Evolutionary conservation across 345 rosid species (phyloP).

Genomic region (Aquilaria sinensis): DNA sequence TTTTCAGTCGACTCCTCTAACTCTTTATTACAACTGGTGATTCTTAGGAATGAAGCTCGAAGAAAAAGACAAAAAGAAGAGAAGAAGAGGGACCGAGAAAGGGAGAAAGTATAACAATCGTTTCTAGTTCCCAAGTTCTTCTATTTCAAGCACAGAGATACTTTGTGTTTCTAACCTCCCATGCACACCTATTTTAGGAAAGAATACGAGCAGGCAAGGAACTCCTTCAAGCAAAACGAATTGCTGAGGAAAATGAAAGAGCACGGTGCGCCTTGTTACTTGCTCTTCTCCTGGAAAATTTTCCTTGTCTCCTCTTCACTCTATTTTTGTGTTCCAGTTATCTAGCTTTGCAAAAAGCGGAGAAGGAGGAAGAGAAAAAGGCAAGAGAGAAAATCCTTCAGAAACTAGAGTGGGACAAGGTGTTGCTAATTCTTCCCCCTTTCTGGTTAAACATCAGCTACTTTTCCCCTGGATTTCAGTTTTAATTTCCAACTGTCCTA

Average conservation of each 20-base stretch:
- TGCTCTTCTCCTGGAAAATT: slow-evolving; percentile 3
- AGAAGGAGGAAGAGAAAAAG: slow-evolving; percentile 55
- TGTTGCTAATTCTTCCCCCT: slow-evolving; percentile 10
- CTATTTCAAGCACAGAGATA: neutral
- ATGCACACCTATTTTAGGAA: slow-evolving; percentile 36
- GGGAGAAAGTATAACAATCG: slow-evolving; percentile 50
- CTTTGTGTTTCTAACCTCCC: slow-evolving; percentile 2
- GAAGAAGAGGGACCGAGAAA: slow-evolving; percentile 38
- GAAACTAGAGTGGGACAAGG: slow-evolving; percentile 78
- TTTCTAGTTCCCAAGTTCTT: neutral
- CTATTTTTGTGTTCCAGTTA: slow-evolving; percentile 27
- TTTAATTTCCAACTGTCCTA: neutral
- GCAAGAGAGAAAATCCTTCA: slow-evolving; percentile 59
- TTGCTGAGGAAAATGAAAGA: slow-evolving; percentile 68
- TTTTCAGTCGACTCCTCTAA: slow-evolving; percentile 1
- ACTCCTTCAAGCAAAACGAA: slow-evolving; percentile 43
- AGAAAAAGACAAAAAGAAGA: slow-evolving; percentile 46
- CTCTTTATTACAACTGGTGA: slow-evolving; percentile 7
- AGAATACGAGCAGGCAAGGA: slow-evolving; percentile 71
- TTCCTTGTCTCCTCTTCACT: slow-evolving; percentile 1
- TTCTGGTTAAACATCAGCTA: neutral
- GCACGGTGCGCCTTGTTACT: slow-evolving; percentile 40
- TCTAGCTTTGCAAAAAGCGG: slow-evolving; percentile 46
- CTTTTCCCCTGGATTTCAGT: neutral
- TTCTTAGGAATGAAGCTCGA: slow-evolving; percentile 42